Evolutionary conservation across 768 basidiomycete species (phyloP), one percentile per base, ranked within the genome.

Genomic region (Xerocomellus chrysenteron): DNA sequence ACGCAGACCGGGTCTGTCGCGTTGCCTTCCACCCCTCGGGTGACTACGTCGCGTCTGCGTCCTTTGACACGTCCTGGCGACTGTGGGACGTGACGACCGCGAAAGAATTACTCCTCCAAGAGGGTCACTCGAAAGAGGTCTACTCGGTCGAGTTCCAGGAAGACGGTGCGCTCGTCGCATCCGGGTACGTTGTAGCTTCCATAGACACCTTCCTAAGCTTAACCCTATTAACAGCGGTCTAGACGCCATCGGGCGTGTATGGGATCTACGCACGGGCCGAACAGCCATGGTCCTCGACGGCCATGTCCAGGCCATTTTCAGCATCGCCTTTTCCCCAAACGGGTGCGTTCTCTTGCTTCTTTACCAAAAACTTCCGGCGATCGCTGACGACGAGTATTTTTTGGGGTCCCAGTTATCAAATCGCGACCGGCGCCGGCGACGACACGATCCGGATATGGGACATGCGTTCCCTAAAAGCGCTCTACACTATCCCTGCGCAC

Each of bases 391-490:
- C 13, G 62, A 47, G 19, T 7, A 13, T 41, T 0, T 45, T 5
- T 30, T 47, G 46, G 46, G 56, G 59, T 48, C 60, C 42, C 66
- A 98, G 95, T 58, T 95, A 97, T 68, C 96, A 98, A 80, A 87
- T 99, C 47, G 97, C 95, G 32, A 97, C 97, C 0, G 97, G 96
- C 37, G 88, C 94, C 5, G 94, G 92, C 44, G 97, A 99, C 73
- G 97, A 98, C 69, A 97, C 97, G 0, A 90, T 99, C 66, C 89
- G 95, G 47, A 92, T 98, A 79, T 99, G 97, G 97, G 97, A 99
- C 75, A 86, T 98, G 77, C 88, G 97, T 39, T 89, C 91, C 16
- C 80, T 97, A 33, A 93, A 88, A 63, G 86, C 93, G n/a, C 75
- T 94, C 12, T 94, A 97, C 73, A 98, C 93, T 41, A 97, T 98